Evolutionary conservation across 306 rosid species (phyloP).

Genomic region (Fagus sylvatica): DNA sequence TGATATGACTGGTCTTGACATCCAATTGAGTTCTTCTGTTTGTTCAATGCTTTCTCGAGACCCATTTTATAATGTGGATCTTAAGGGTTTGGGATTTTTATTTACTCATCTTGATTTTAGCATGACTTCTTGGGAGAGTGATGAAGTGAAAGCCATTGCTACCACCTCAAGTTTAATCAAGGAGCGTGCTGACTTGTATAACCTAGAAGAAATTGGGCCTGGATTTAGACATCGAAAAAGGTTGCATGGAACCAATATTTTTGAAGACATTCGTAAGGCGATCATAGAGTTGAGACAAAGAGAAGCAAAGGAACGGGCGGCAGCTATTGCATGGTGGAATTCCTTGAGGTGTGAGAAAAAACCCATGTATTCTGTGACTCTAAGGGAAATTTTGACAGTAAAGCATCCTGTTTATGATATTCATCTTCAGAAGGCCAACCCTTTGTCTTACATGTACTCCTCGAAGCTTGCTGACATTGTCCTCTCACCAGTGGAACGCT

Average conservation of each 20-base stretch:
- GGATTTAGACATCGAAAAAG: constrained; percentile 48
- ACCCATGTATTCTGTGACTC: constrained; percentile 68
- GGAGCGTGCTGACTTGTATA: constrained; percentile 49
- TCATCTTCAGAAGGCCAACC: constrained; percentile 63
- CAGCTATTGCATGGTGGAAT: constrained; percentile 97
- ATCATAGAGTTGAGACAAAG: constrained; percentile 85
- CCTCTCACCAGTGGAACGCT: constrained; percentile 91
- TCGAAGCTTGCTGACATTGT: constrained; percentile 79
- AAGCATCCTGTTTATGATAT: constrained; percentile 77
- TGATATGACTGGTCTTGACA: constrained; percentile 77
- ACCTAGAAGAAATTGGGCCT: constrained; percentile 58
- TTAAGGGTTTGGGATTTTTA: constrained; percentile 73
- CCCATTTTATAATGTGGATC: constrained; percentile 69
- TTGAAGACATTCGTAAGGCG: constrained; percentile 79
- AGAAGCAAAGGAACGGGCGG: constrained; percentile 70
- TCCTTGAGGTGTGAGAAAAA: constrained; percentile 77
- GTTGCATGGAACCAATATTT: constrained; percentile 73
- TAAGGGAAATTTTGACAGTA: constrained; percentile 75
- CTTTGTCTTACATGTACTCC: constrained; percentile 70
- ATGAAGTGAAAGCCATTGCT: constrained; percentile 80
- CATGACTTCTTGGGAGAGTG: constrained; percentile 94
- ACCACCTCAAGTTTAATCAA: constrained; percentile 65
- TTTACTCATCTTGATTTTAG: constrained; percentile 83
- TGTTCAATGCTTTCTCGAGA: constrained; percentile 65
- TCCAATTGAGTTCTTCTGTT: constrained; percentile 77